phyloP scores from a whole-genome alignment of 1,284 basidiomycete genomes.

The Pulveroboletus sp. region DNA sequence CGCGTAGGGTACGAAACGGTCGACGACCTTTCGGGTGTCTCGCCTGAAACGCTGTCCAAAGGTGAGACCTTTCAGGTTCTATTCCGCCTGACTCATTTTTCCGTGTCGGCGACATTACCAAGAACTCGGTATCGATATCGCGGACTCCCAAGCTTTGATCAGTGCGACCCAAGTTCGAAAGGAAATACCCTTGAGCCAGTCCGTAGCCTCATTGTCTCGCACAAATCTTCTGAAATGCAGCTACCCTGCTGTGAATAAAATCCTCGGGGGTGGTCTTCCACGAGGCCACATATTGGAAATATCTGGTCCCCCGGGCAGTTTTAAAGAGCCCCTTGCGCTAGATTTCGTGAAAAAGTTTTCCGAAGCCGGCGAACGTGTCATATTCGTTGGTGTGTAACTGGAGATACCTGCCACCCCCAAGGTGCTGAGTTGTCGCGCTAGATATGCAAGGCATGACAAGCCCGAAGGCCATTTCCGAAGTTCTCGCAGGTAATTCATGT shows the following conservation, averaged over 20 bases:
- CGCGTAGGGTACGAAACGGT: constrained; percentile 54
- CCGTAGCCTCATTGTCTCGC: constrained; percentile 50
- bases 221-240: constrained; percentile 34
- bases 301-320: constrained; percentile 71
- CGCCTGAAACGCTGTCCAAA: constrained; percentile 45
- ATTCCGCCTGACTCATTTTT: not conserved
- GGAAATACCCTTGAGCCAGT: constrained; percentile 51
- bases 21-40: constrained; percentile 44
- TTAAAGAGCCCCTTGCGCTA: constrained; percentile 56
- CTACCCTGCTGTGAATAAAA: constrained; percentile 52
- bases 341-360: constrained; percentile 51
- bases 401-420: not conserved
- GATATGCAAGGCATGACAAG: constrained; percentile 70
- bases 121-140: constrained; percentile 51
- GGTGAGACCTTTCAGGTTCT: constrained; percentile 36
- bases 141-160: constrained; percentile 47
- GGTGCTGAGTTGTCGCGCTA: constrained; percentile 16
- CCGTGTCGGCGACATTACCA: constrained; percentile 1
- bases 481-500: constrained; percentile 43
- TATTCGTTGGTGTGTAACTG: constrained; percentile 58
- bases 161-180: constrained; percentile 40
- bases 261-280: constrained; percentile 61
- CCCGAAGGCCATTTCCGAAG: constrained; percentile 45
- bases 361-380: constrained; percentile 46
- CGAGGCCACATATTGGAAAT: constrained; percentile 66